Evolutionary conservation across 2,329 filamentous ascomycete genomes (phyloP), one percentile per base, ranked within the genome.

Genomic region (Aspergillus uvarum): DNA sequence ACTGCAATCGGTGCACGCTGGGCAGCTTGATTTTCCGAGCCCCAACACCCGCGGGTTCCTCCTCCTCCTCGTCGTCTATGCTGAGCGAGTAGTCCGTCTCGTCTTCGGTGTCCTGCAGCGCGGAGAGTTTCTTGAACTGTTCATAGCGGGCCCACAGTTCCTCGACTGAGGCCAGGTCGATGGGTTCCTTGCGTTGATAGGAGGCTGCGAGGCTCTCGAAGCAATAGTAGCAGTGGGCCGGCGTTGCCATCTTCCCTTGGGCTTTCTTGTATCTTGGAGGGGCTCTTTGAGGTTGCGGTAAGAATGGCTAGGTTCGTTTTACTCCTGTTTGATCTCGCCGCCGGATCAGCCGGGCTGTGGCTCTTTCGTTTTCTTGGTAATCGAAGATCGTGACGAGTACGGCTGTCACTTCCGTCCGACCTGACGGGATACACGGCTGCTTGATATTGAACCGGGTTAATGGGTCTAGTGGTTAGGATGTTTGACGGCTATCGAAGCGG

Each of bases 201-300:
- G 87, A 85, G 56, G 93, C 89, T 53, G 86, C 83, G 42, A 99
- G 87, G 47, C 83, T 83, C 78, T 99, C 95, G 82, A 99, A 98
- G 81, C 93, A 97, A 77, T 89, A 93, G 71, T 94, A 87, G 77
- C 93, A 97, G 78, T 98, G 94, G 61, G 88, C 89, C 69, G 85
- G 79, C 59, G 89, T 89, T 52, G 95, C 94, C 94, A 98, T 98
- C 4, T 53, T 57, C 12, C 16, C 24, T 48, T 35, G 14, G 14
- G 21, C 22, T 29, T 21, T 54, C 19, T 12, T 19, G 19, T 29
- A 5, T 6, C 21, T 24, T 22, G 22, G 22, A 22, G 22, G 10
- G 21, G 14, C 31, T 21, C 19, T 47, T 51, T 44, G 22, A 14
- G 11, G 22, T 49, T 35, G 24, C 44, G 38, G 48, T 5, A 26